Evolutionary conservation across 2,329 filamentous ascomycete genomes (phyloP), one percentile per base, ranked within the genome.

Genomic region (Cytospora chrysosperma): DNA sequence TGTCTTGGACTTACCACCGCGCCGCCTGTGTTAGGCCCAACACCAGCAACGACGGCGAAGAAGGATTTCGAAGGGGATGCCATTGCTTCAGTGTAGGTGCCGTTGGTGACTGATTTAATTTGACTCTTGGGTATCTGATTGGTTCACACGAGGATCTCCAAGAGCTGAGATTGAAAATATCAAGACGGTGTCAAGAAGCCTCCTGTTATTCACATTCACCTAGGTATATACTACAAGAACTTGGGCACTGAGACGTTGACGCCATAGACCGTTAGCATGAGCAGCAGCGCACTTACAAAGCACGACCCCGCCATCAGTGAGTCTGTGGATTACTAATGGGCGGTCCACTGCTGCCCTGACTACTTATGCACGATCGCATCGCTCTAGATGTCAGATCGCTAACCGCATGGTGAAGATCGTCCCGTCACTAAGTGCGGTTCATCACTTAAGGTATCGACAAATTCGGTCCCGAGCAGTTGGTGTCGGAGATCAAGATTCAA

Each of bases 21-120:
- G 28, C 72, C 72, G 59, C 72, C 70, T 53, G 85, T 92, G 64
- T 90, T 89, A 13, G 88, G 78, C n/a, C 90, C 90, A 50, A 87
- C 89, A 61, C 90, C 90, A 13, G 88, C 88, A 64, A 93, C 76
- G 65, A 93, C 78, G 57, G 88, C 86, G 73, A 88, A 90, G 70
- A 89, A 82, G 27, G 63, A 62, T 47, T 74, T 75, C 65, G 74
- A 72, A 24, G 21, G 30, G 9, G 59, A 62, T 27, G 63, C 63
- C 63, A 65, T 65, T 12, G 37, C 53, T 43, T 43, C n/a, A 49
- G 19, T 54, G 19, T 21, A n/a, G 34, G n/a, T 40, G 5, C 24
- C 3, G 24, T n/a, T 4, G 15, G n/a, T 47, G n/a, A 24, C n/a
- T 12, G n/a, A 47, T 24, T 24, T 19, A 24, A 13, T n/a, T 21